Evolutionary conservation across 768 basidiomycete genomes (phyloP), one percentile per base, ranked within the genome.

Genomic region (Pisolithus orientalis): DNA sequence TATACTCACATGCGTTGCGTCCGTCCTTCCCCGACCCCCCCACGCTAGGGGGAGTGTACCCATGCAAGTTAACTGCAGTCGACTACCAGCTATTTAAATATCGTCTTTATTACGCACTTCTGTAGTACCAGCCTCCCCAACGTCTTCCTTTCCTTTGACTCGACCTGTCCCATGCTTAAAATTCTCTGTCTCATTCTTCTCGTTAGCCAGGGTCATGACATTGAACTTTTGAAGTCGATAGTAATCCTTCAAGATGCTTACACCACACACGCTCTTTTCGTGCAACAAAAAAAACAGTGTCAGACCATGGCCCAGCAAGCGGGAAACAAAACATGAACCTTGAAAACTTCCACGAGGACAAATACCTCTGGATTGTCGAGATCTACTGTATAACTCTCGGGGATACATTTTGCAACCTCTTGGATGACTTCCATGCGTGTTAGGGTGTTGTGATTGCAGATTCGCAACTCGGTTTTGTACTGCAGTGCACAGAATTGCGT

Each of bases 381-480:
- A 51, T 87, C 78, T 13, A 92, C 90, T 2, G 67, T 75, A 59
- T 86, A 86, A 11, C 76, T 77, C 49, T 73, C 72, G 0, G 89
- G 89, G 11, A 91, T 79, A 60, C 83, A 86, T 57, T 77, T 74
- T 0, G 85, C 90, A 38, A 92, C 72, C 46, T 78, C 78, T 52
- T 87, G 76, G 28, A 91, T 84, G 27, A 92, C 65, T 8, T 62
- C 68, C 46, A 75, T 72, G 14, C 86, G 80, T 9, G 78, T 59
- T 25, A 92, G 65, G 5, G 80, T 84, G n/a, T 75, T 84, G 56
- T 92, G 90, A 62, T 91, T 90, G 39, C 90, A 80, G 29, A 84
- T 67, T 47, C 84, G 77, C 47, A 89, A 61, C 59, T 92, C 89
- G 37, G 92, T 81, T 65, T 91, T 91, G 71, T 88, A 93, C 90